Conservation (phyloP, 2,329 filamentous ascomycete species). For the Penicillium sp. region DNA sequence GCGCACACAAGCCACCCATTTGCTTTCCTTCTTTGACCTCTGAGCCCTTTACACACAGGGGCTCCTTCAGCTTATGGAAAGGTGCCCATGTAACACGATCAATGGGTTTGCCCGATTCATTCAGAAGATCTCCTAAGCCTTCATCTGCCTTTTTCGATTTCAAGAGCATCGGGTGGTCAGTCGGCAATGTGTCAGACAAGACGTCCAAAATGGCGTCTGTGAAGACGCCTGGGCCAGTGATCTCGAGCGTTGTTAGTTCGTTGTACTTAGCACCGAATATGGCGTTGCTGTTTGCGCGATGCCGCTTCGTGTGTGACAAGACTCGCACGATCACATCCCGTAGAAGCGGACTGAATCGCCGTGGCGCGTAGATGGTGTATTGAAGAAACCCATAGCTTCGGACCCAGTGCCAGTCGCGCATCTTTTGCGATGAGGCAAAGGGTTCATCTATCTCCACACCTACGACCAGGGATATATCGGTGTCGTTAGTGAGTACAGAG, state of each 20-base stretch:
- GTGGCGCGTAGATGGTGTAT: slow-evolving; percentile 36
- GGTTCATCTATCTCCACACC: slow-evolving; percentile 39
- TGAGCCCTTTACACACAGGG: slow-evolving; percentile 25
- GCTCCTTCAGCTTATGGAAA: slow-evolving; percentile 27
- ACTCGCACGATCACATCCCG: slow-evolving; percentile 32
- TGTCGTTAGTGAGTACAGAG: slow-evolving; percentile 14
- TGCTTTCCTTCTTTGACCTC: slow-evolving; percentile 49
- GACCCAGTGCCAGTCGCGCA: slow-evolving; percentile 36
- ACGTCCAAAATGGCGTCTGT: slow-evolving; percentile 35
- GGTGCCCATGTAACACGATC: slow-evolving; percentile 36
- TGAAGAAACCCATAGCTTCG: slow-evolving; percentile 35
- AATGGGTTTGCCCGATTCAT: slow-evolving; percentile 2
- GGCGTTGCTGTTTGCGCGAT: slow-evolving; percentile 16
- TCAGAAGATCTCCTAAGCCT: slow-evolving; percentile 21
- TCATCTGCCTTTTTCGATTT: slow-evolving; percentile 24
- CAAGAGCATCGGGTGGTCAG: slow-evolving; percentile 24
- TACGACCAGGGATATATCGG: slow-evolving; percentile 32
- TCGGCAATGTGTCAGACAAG: slow-evolving; percentile 28
- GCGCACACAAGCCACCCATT: slow-evolving; percentile 80
- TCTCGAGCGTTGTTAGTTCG: slow-evolving; percentile 29
- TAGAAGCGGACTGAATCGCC: slow-evolving; percentile 34
- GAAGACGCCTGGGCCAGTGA: slow-evolving; percentile 35
- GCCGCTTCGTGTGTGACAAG: slow-evolving; percentile 30
- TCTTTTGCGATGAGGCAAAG: slow-evolving; percentile 29
- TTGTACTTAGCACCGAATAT: slow-evolving; percentile 21